These are phyloP conservation scores for Pterocarpus macrocarpus DNA, from an alignment of 306 rosid genomes.

Conservation along the genomic window DNA sequence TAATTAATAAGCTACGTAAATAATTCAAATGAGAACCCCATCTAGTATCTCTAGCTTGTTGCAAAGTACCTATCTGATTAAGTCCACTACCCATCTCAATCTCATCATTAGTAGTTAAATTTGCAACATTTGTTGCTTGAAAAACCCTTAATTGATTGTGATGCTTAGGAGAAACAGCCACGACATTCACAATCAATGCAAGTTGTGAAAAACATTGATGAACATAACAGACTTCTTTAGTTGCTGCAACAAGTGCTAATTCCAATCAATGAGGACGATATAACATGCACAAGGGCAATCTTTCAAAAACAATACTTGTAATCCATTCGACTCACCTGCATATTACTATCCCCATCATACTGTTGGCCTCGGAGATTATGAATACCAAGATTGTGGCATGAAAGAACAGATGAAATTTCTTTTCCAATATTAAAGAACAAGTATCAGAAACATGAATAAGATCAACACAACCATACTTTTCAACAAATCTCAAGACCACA, in stretches of 20 bases:
- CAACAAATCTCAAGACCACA: no score
- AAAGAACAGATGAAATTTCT: no score
- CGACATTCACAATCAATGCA: not conserved
- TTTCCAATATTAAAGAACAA: no score
- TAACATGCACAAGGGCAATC: not conserved
- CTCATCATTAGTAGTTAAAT: not conserved
- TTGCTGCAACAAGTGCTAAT: not conserved
- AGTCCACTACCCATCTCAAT: not conserved
- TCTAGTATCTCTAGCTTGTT: not conserved
- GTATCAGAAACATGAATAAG: no score
- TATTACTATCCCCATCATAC: no score
- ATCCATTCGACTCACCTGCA: not conserved
- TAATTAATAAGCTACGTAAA: not conserved
- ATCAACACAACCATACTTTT: no score
- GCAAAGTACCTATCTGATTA: not conserved
- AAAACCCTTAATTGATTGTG: not conserved
- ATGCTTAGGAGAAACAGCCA: not conserved
- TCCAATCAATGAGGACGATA: not conserved
- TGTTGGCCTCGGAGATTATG: no score
- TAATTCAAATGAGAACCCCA: not conserved
- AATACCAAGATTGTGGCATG: no score
- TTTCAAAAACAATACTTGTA: not conserved
- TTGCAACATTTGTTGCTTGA: not conserved
- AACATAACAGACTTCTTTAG: not conserved
- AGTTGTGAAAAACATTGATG: not conserved